Evolutionary conservation across 2,329 filamentous ascomycete genomes (phyloP), one percentile per base, ranked within the genome.

Genomic region (Uncinocarpus reesii): DNA sequence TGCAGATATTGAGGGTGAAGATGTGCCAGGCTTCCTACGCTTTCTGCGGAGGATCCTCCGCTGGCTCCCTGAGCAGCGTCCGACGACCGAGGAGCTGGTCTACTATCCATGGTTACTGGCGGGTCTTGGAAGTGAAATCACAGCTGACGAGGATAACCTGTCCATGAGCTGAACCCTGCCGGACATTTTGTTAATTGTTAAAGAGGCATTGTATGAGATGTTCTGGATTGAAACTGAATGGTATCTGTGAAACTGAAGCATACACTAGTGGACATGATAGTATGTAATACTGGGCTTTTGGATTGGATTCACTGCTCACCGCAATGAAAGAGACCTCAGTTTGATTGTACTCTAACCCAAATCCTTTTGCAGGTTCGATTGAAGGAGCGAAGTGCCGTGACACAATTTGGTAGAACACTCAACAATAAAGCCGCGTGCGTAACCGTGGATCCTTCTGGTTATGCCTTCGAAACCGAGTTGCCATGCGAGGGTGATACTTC

Each of bases 51-150:
- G 51, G 43, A 66, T 65, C 63, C 54, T 66, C 2, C 48, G 52
- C 24, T 66, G 61, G 61, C 46, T 58, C 21, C 63, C 64, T 42
- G 62, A 60, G 50, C 40, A 63, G 29, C 54, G 63, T 35, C 50
- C 53, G 15, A 62, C 57, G 7, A 62, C 63, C 2, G 57, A 54
- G 37, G 56, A 64, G 24, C 54, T 66, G 2, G 55, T 57, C 7
- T 44, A 31, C 15, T 35, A 50, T 36, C 41, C 45, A 1, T 53
- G 49, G 41, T 20, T 53, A 37, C 42, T 53, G 7, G 41, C 46
- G 3, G 48, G 45, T 5, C 48, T 53, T 37, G 37, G 37, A 20
- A 20, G 24, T 11, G n/a, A 44, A 42, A 29, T 42, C 40, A 42
- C 40, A 42, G 24, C 40, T 42, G 40, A 42, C 18, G 40, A 42